Evolutionary conservation across 2,329 filamentous ascomycete genomes (phyloP), one percentile per base, ranked within the genome.

Genomic region (Trichophyton schoenleinii): DNA sequence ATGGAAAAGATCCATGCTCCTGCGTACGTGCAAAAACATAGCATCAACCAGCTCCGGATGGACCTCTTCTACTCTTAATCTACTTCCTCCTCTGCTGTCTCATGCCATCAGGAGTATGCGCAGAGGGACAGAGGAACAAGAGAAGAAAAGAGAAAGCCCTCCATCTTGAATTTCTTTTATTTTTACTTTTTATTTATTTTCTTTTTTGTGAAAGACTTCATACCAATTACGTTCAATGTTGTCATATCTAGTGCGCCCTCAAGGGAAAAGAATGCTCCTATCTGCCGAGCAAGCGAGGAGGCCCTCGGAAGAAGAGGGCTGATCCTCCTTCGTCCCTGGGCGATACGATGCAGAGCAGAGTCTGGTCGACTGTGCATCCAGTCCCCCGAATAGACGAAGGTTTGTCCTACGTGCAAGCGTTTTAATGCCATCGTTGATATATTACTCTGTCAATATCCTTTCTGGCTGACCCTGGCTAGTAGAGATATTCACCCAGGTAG

Each of bases 1-100:
- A 75, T 65, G 75, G 75, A n/a, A 72, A 75, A 64, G 71, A 74
- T 61, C 72, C 73, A 52, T 77, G 74, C 63, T 70, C 70, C n/a
- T 74, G 73, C 64, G 75, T 77, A 73, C 62, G 72, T 73, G 13
- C 38, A 48, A 41, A 36, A 36, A 11, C 11, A 36, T 59, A n/a
- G 38, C 25, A 58, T 53, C 57, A 60, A 53, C 52, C 49, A 31
- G 34, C 31, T 41, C 13, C 20, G 31, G 53, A 22, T 38, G 4
- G 48, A 9, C 15, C 41, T 57, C 42, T 34, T 34, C 48, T 6
- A 41, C 6, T 44, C 61, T 44, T 20, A 57, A 41, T 53, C 28
- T 28, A 41, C 49, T 58, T 63, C 66, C 57, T 65, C 64, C 66
- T 58, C 65, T 31, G 53, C 58, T 53, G 28, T 28, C 9, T 15